A percentile compares a stretch with the other conserved stretches of the same genome.
These are phyloP conservation scores for Cordyceps fumosorosea DNA, from an alignment of 2,329 filamentous ascomycete species.

Conservation along the genomic window DNA sequence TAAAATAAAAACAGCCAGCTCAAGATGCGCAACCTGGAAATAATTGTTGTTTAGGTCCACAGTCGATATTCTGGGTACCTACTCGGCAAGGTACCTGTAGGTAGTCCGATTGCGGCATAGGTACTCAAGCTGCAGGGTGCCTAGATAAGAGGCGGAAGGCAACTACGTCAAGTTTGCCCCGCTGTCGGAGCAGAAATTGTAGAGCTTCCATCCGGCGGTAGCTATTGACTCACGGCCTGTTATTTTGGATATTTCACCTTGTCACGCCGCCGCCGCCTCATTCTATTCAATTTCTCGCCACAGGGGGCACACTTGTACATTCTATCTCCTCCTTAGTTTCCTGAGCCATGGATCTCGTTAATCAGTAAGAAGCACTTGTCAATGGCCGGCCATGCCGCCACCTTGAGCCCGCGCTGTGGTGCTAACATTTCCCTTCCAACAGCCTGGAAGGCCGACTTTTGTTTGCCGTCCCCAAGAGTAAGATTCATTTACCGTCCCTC, in stretches of 20 bases:
- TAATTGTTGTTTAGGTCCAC: no score
- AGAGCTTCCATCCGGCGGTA: neutral
- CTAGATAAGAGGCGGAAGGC: no score
- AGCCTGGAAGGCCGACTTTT: constrained; percentile 12
- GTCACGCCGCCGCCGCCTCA: neutral
- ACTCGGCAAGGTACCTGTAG: no score
- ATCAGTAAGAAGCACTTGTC: constrained; percentile 40
- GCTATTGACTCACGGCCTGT: neutral
- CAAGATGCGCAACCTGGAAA: no score
- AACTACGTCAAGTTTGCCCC: constrained; percentile 4
- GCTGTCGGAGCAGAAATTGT: constrained; percentile 6
- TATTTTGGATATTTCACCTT: neutral
- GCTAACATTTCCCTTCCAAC: neutral
- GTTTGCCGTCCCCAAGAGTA: constrained; percentile 78
- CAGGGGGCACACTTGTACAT: neutral
- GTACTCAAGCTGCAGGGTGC: no score
- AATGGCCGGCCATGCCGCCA: neutral
- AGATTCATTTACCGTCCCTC: constrained; percentile 28
- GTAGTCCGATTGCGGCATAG: no score
- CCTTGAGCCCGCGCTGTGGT: constrained; percentile 1
- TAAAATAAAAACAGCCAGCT: no score
- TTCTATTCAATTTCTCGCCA: neutral
- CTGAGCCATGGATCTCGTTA: constrained; percentile 54
- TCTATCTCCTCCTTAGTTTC: neutral
- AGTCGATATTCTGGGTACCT: no score